These are phyloP conservation scores for Gossypium trilobum DNA, from an alignment of 441 rosid species.

Conservation along the genomic window DNA sequence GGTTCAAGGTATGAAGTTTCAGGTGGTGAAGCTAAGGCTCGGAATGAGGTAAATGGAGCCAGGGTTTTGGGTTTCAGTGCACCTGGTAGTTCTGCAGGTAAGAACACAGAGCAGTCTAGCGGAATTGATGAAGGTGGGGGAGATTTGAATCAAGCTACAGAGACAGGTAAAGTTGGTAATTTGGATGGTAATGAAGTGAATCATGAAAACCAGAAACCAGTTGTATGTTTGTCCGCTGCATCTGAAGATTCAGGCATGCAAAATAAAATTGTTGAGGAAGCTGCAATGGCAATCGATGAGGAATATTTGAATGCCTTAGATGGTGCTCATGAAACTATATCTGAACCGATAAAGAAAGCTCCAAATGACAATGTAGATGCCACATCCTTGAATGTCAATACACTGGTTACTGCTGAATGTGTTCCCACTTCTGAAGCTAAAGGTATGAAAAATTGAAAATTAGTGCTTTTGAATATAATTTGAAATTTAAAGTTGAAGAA, in stretches of 20 bases:
- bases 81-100: neutral
- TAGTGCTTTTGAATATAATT: slow-evolving; percentile 31
- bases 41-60: slow-evolving; percentile 2
- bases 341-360: slow-evolving; percentile 19
- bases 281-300: neutral
- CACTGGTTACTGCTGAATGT: slow-evolving; percentile 24
- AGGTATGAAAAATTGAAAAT: slow-evolving; percentile 27
- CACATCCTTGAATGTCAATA: slow-evolving; percentile 20
- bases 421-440: slow-evolving; percentile 26
- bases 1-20: neutral
- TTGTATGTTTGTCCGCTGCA: slow-evolving; percentile 9
- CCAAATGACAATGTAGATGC: neutral
- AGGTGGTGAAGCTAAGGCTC: slow-evolving; percentile 6
- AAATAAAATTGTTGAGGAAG: slow-evolving; percentile 18
- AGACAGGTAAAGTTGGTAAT: slow-evolving; percentile 14
- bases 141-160: slow-evolving; percentile 9
- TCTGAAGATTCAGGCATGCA: slow-evolving; percentile 17
- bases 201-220: slow-evolving; percentile 13
- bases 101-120: neutral
- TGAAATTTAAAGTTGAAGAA: slow-evolving; percentile 41
- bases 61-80: slow-evolving; percentile 5
- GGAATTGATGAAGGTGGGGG: slow-evolving; percentile 2
- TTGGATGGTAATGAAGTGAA: slow-evolving; percentile 12
- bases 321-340: slow-evolving; percentile 14
- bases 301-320: slow-evolving; percentile 17